phyloP scores from a whole-genome alignment of 2,329 filamentous ascomycete species.

The Fusarium dimerum region DNA sequence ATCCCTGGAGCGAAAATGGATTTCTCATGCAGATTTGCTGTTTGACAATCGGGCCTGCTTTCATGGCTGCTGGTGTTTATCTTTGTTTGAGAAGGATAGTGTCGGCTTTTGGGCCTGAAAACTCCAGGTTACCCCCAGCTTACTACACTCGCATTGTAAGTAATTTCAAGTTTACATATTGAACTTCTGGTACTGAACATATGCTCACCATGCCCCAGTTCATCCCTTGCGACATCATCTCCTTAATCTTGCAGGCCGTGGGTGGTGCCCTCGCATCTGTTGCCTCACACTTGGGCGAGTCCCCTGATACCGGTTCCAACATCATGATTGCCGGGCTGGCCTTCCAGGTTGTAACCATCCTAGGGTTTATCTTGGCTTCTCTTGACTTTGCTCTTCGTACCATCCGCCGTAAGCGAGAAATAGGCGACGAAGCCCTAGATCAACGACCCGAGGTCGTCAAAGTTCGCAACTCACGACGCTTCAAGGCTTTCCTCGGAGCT shows the following conservation, averaged over 20 bases:
- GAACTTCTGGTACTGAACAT: background rate
- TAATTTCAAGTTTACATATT: background rate
- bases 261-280: conserved; percentile 58
- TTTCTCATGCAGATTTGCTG: conserved; percentile 61
- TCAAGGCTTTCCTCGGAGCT: conserved; percentile 56
- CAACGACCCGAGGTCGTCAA: conserved; percentile 37
- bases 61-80: conserved; percentile 65
- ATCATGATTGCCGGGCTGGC: conserved; percentile 66
- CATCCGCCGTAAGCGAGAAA: conserved; percentile 34
- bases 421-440: conserved; percentile 39
- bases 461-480: conserved; percentile 44
- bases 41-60: conserved; percentile 65
- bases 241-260: conserved; percentile 59
- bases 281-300: conserved; percentile 39
- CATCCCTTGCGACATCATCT: conserved; percentile 63
- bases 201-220: conserved; percentile 43
- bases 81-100: conserved; percentile 57
- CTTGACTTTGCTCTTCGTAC: conserved; percentile 51
- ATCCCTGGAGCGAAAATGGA: conserved; percentile 50
- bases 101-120: conserved; percentile 47
- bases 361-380: conserved; percentile 53
- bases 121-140: conserved; percentile 48
- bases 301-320: conserved; percentile 48
- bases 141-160: conserved; percentile 52
- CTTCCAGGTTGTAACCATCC: conserved; percentile 60